Percentiles rank a stretch among this genome's conserved stretches.
Evolutionary conservation across 164 flowering plant genomes (phyloP).

Genomic region (Brasenia schreberi): DNA sequence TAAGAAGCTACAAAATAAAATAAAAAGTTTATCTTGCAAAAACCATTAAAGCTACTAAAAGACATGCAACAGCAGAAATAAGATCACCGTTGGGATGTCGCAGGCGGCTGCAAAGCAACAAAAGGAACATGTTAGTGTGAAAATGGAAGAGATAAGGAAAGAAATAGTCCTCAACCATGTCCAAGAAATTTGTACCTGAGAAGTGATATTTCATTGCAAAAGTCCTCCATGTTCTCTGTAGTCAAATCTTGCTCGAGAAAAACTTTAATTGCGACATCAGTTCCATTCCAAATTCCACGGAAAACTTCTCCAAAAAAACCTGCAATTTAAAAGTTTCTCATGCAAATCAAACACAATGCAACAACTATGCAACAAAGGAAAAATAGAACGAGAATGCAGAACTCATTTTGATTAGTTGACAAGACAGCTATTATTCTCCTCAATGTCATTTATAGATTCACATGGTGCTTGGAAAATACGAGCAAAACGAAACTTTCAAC

Average conservation of each 20-base stretch:
- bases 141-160: neutral
- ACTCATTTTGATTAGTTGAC: too few relatives aligned
- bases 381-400: too few relatives aligned
- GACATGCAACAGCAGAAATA: neutral
- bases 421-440: too few relatives aligned
- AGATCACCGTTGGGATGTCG: slow-evolving; percentile 93
- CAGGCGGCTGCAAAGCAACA: slow-evolving; percentile 55
- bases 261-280: slow-evolving; percentile 93
- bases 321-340: slow-evolving; percentile 3
- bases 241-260: slow-evolving; percentile 94
- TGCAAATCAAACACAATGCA: neutral
- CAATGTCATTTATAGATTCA: too few relatives aligned
- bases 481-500: too few relatives aligned
- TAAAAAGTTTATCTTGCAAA: neutral
- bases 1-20: too few relatives aligned
- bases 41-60: neutral
- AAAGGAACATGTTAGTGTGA: slow-evolving; percentile 16
- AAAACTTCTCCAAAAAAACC: slow-evolving; percentile 98
- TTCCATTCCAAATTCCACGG: slow-evolving; percentile 97
- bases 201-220: slow-evolving; percentile 93
- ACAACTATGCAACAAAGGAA: too few relatives aligned
- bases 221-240: slow-evolving; percentile 93
- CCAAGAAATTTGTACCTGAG: slow-evolving; percentile 42
- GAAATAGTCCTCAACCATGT: neutral
- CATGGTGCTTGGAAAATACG: too few relatives aligned